Base-by-base conservation (phyloP, 345 rosid genomes). In the Sonneratia caseolaris region DNA sequence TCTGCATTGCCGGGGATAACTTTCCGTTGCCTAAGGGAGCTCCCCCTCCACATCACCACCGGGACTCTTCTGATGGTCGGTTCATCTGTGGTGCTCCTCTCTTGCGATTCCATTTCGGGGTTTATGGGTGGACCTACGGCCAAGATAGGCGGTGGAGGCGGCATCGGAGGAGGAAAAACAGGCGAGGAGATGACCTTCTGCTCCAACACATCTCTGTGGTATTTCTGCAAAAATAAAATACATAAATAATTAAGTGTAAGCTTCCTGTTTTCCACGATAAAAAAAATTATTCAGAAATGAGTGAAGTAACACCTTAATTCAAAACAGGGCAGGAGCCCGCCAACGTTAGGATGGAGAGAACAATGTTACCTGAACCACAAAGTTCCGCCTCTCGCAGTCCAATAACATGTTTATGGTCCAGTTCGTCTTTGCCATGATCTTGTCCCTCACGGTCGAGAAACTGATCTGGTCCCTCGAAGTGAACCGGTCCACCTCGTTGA, bases 401-500 rank as follows among this genome's bases (percentile, higher is more conserved):
- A 81, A 48, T 68, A 81, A 81, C 84, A 81, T 81, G 70, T 72
- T 78, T 69, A 81, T 72, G 68, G 64, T 81, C 82, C 84, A 81
- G 70, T 78, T 64, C 2, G 74, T 74, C 72, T 76, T 78, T 35
- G 70, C 74, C 70, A 59, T 69, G 37, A 81, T 74, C 69, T 78
- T 76, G 72, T 81, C 84, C 77, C 84, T 71, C 27, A 78, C 84
- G 0, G 76, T 76, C 68, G 98, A 87, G 78, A 92, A 96, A 85
- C 98, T 92, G 73, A 96, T 83, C 81, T 96, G 99, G 85, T 96
- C 99, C 81, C 98, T 85, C 5, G 98, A 91, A 4, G 97, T 94
- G 82, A 80, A 94, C 16, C 93, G 91, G 24, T 91, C 97, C 4
- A 88, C 98, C 82, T 94, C 98, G 64, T 94, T 88, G 79, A 91